Evolutionary conservation across 2,329 filamentous ascomycete species (phyloP), one percentile per base, ranked within the genome.

Genomic region (Stagonosporopsis rhizophila): DNA sequence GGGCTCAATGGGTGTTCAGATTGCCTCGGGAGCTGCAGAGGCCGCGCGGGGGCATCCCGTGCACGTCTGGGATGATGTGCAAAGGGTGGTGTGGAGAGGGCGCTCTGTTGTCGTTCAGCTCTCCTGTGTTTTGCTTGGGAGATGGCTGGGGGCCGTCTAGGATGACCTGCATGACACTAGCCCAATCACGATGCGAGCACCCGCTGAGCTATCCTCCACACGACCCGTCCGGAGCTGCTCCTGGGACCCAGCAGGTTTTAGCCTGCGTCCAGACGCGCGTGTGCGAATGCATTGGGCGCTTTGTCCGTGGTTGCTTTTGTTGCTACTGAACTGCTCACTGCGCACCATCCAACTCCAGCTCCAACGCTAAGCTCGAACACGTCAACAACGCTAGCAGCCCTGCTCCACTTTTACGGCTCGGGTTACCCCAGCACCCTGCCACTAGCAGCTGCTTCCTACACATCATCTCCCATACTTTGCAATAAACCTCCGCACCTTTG

Each of bases 1-100:
- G 58, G 38, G 49, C 54, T 71, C 64, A 71, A 66, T 70, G 44
- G 52, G 61, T 48, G 20, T 52, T 52, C 41, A 35, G 48, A 58
- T 58, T 51, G 66, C 62, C 59, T 65, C 59, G 63, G 55, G 60
- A 69, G 68, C 67, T 69, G 66, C 60, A 60, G 58, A 58, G 60
- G 62, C 65, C 62, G 59, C 64, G 65, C 66, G 64, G 60, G 62
- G 66, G 68, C 71, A 75, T 75, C 64, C 67, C 72, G 70, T 64
- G 66, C 69, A 62, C 61, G 53, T 64, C 63, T 52, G 56, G 44
- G 51, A 52, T 58, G 57, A 66, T 66, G 67, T 67, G 66, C 65
- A 60, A 54, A 50, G 61, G 60, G 65, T 60, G 56, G 60, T 62
- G 45, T 51, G 55, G 62, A 64, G 62, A 49, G 56, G 34, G 45